Conservation (phyloP, 495 filamentous ascomycete species). For the Lasiosphaeria hispida region DNA sequence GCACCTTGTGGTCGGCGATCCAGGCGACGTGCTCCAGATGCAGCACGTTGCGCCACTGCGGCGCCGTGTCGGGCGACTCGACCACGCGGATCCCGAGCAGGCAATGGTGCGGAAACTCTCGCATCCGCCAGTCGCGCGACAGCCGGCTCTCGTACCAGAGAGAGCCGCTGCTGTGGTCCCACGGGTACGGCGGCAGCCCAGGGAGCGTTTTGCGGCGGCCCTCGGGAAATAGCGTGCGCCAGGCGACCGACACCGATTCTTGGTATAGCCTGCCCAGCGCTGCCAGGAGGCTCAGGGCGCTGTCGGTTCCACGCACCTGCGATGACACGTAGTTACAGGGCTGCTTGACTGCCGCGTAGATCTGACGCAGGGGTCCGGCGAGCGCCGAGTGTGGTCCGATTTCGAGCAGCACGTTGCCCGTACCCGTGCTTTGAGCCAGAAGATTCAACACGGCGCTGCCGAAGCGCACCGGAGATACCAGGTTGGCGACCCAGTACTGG, state of each 20-base stretch:
- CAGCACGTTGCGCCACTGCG: slow-evolving; percentile 45
- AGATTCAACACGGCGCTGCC: slow-evolving; percentile 32
- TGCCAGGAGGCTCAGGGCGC: no score
- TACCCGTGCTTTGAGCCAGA: slow-evolving; percentile 21
- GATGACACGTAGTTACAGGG: no score
- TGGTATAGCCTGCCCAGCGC: no score
- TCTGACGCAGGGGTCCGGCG: slow-evolving; percentile 45
- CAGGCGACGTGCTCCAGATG: slow-evolving; percentile 43
- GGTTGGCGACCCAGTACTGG: slow-evolving; percentile 47
- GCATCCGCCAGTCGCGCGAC: slow-evolving; percentile 42
- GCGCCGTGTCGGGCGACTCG: slow-evolving; percentile 39
- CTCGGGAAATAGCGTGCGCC: slow-evolving; percentile 25
- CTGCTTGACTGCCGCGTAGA: background rate
- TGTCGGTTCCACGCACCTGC: no score
- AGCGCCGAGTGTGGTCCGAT: slow-evolving; percentile 59
- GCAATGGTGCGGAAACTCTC: slow-evolving; percentile 36
- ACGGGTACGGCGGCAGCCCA: slow-evolving; percentile 38
- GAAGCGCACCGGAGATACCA: slow-evolving; percentile 47
- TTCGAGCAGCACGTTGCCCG: slow-evolving; percentile 39
- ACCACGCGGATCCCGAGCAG: slow-evolving; percentile 40
- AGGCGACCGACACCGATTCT: no score
- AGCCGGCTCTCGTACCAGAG: slow-evolving; percentile 43
- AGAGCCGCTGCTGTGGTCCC: slow-evolving; percentile 38
- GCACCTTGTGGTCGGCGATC: slow-evolving; percentile 45
- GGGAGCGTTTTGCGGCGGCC: slow-evolving; percentile 23